Base-by-base conservation (phyloP, 164 flowering plant genomes). In the Magnolia sinica region DNA sequence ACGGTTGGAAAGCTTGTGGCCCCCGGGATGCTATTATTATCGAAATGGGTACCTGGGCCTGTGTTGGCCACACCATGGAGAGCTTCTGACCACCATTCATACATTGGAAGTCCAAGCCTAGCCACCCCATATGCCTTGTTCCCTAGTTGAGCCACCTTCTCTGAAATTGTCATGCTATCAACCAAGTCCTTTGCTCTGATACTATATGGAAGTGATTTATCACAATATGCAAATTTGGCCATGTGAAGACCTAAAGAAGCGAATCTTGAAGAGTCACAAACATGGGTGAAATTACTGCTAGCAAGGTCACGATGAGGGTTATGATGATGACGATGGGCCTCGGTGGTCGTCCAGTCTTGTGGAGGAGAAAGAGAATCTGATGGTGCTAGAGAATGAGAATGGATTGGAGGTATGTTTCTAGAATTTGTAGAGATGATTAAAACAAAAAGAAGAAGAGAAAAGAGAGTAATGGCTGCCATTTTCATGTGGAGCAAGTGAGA, bases 21-120 rank as follows among this genome's bases (percentile, higher is more conserved):
- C 11, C 70, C 31, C 0, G 70, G 69, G 27, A 74, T 51, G 24
- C 20, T 74, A 1, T 18, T n/a, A 29, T 18, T n/a, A 63, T 89
- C 79, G 22, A 61, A 73, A 19, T 8, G 18, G 2, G 76, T 74
- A 19, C 76, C 76, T 10, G 76, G 76, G 8, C 76, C 76, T 1
- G 37, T 23, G 52, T 74, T 31, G 1, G 76, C n/a, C n/a, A 74
- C 76, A 29, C 76, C 76, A 74, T 74, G 76, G 1, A 74, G 16
- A 20, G 76, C 76, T 29, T 74, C 76, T 3, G 69, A 74, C 76
- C 76, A 74, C 76, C 76, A 74, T 37, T 74, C 69, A 50, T 64
- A 74, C 51, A 0, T 64, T 16, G 76, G 76, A n/a, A 74, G 76
- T 13, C 76, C 76, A 2, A 74, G 70, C 19, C 76, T 63, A 19